These are phyloP conservation scores for Sporothrix phasma DNA, from an alignment of 2,329 filamentous ascomycete genomes.

Conservation along the genomic window DNA sequence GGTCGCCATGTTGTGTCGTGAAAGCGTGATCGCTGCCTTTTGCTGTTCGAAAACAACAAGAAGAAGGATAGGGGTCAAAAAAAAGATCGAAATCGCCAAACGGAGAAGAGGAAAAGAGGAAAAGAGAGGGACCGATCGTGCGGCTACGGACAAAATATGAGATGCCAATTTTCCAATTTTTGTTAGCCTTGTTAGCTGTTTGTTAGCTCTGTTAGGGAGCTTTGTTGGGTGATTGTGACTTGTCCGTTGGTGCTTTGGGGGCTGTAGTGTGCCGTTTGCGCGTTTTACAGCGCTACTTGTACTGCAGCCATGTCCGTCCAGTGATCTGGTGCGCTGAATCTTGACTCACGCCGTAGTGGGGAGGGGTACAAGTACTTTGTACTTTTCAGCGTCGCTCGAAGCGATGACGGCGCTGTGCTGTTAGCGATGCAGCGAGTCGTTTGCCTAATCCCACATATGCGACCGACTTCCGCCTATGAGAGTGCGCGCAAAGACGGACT, in stretches of 20 bases:
- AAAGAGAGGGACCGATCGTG: neutral
- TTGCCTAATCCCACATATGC: no score
- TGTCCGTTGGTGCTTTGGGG: neutral
- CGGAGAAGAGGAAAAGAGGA: neutral
- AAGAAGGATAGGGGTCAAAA: conserved; percentile 4
- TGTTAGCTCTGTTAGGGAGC: no score
- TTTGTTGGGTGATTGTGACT: no score
- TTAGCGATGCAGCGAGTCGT: no score
- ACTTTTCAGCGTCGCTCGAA: no score
- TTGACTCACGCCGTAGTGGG: no score
- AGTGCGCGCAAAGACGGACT: no score
- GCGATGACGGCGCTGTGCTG: no score
- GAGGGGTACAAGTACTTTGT: no score
- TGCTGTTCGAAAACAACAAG: neutral
- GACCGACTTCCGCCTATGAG: no score
- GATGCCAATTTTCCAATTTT: conserved; percentile 1
- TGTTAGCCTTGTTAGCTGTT: neutral
- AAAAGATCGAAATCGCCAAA: conserved; percentile 14
- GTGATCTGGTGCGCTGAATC: neutral
- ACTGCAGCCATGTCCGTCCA: neutral
- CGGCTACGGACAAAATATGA: neutral
- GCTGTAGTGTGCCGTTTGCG: neutral
- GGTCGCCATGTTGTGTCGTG: conserved; percentile 35
- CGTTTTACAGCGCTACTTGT: neutral
- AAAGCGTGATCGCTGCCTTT: neutral